Evolutionary conservation across 192 early-diverging fungal species (phyloP), one percentile per base, ranked within the genome.

Genomic region (Gigaspora rosea): DNA sequence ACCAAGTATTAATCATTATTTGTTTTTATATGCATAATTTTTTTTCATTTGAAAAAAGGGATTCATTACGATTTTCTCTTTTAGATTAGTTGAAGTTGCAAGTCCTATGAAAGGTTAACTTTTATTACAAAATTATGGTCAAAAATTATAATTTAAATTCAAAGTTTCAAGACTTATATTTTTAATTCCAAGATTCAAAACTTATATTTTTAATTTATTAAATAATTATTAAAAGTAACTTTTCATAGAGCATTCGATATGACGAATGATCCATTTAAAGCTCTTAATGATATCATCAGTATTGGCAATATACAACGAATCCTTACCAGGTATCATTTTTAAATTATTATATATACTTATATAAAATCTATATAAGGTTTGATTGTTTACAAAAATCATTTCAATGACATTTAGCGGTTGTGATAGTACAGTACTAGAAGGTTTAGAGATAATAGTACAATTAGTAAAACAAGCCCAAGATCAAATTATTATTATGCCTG

Each of bases 171-270:
- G n/a, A 51, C 27, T 36, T 32, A 13, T 33, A 41, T 15, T 63
- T 32, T 36, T 27, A 18, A 27, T 72, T 27, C n/a, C 13, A 7
- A 41, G 41, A 51, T 20, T 2, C 4, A 36, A 61, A 10, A 36
- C 27, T 36, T 32, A 13, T 33, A 41, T 15, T 63, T 32, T 36
- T 27, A 27, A 27, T 27, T 27, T 27, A 27, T 27, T 27, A 27
- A 27, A 27, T 27, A 41, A 41, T 41, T 16, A 7, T 22, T 27
- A 27, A 33, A 54, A 81, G 90, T 92, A 2, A 91, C 90, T 10
- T 92, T 91, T 64, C 91, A 92, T 74, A 80, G 91, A 48, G 91
- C 91, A 3, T 92, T 92, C 74, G 91, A 92, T 65, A 82, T 91
- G 79, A 79, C 85, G 7, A 79, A 80, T 33, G 87, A 92, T 64